phyloP scores from a whole-genome alignment of 1,139 yeast genomes.

The Taphrina populina region DNA sequence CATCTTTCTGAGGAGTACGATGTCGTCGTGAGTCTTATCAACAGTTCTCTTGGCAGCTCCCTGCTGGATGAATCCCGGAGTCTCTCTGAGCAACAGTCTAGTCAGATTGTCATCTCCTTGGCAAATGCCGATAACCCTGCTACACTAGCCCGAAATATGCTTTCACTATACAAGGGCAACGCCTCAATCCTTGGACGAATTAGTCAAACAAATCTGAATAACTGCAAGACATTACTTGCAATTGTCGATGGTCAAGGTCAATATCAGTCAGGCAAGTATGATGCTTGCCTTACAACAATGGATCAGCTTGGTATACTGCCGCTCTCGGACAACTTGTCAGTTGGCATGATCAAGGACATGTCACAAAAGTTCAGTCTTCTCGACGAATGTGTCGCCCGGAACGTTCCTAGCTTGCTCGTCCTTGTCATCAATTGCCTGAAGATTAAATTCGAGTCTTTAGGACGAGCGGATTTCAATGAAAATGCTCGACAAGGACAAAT shows the following conservation, averaged over 20 bases:
- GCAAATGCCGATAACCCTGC: constrained; percentile 48
- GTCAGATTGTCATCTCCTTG: constrained; percentile 42
- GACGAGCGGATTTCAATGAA: constrained; percentile 53
- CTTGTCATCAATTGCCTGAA: constrained; percentile 76
- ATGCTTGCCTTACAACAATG: constrained; percentile 54
- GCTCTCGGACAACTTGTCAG: constrained; percentile 45
- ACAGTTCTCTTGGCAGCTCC: constrained; percentile 75
- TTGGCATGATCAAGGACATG: constrained; percentile 54
- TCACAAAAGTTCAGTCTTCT: constrained; percentile 61
- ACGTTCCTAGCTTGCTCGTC: constrained; percentile 74
- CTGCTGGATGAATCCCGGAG: constrained; percentile 44
- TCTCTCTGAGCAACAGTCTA: constrained; percentile 41
- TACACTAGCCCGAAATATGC: constrained; percentile 48
- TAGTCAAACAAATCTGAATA: constrained; percentile 47
- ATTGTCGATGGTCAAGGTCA: constrained; percentile 67
- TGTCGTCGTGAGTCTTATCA: constrained; percentile 74
- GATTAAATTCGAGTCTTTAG: constrained; percentile 58
- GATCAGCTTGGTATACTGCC: constrained; percentile 69
- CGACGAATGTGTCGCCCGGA: constrained; percentile 72
- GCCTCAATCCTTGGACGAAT: constrained; percentile 41
- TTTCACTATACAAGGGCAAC: constrained; percentile 45
- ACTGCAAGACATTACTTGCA: constrained; percentile 63
- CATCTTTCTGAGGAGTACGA: constrained; percentile 87
- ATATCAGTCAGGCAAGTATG: constrained; percentile 62
- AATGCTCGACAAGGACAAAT: constrained; percentile 55